phyloP scores from a whole-genome alignment of 1,284 basidiomycete species.

The Heterobasidion parviporum region DNA sequence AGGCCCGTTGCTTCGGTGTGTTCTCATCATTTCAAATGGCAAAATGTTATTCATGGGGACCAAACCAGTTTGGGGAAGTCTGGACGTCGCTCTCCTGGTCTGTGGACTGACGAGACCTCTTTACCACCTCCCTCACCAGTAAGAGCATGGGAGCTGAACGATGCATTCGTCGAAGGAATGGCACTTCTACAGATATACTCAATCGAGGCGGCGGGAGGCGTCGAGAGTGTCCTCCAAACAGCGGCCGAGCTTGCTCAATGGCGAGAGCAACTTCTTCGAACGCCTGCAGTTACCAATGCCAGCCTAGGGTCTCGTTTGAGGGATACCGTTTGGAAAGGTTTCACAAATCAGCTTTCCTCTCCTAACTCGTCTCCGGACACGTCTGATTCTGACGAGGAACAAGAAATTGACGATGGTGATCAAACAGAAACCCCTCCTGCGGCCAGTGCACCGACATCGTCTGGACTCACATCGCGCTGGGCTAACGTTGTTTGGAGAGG shows the following conservation, averaged over 20 bases:
- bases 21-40: conserved; percentile 1
- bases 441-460: conserved; percentile 5
- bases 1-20: conserved; percentile 46
- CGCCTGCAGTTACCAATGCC: conserved; percentile 22
- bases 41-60: not conserved
- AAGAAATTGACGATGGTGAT: conserved; percentile 23
- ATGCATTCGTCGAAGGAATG: conserved; percentile 62
- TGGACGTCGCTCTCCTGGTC: conserved; percentile 31
- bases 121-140: conserved; percentile 35
- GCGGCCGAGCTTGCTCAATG: conserved; percentile 50
- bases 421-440: conserved; percentile 22
- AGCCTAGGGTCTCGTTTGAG: conserved; percentile 49
- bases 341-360: conserved; percentile 41
- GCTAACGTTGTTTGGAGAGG: conserved; percentile 62
- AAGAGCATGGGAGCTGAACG: conserved; percentile 45
- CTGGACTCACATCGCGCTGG: conserved; percentile 44
- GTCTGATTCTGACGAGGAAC: conserved; percentile 24
- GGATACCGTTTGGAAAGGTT: conserved; percentile 61
- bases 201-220: conserved; percentile 52
- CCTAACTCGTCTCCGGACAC: conserved; percentile 27
- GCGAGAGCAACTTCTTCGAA: conserved; percentile 32
- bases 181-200: conserved; percentile 57
- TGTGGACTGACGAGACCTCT: conserved; percentile 47
- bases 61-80: conserved; percentile 44
- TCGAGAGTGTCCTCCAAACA: conserved; percentile 62